Evolutionary conservation across 129 eudicot species (phyloP).

Genomic region (Glebionis coronaria): DNA sequence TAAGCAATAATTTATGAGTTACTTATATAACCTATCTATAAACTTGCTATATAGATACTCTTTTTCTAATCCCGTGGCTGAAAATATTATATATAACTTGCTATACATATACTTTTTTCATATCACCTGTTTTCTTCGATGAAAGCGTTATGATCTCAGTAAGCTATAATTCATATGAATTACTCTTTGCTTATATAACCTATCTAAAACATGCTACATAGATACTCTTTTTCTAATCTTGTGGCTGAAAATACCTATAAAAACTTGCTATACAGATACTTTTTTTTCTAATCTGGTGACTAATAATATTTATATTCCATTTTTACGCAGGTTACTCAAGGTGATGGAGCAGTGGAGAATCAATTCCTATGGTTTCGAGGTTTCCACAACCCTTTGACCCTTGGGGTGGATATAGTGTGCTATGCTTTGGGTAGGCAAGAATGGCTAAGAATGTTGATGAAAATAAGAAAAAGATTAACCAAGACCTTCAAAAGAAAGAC

Average conservation of each 20-base stretch:
- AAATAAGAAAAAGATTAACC: too few species aligned
- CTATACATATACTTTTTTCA: conserved; percentile 32
- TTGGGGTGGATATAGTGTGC: conserved; percentile 76
- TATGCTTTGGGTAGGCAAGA: conserved; percentile 96
- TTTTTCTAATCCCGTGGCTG: background rate
- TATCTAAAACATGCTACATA: too few species aligned
- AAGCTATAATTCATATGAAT: conserved; percentile 24
- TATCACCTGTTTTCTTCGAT: conserved; percentile 69
- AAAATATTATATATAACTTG: background rate
- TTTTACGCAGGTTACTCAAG: conserved; percentile 70
- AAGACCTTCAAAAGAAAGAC: too few species aligned
- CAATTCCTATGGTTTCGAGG: conserved; percentile 92
- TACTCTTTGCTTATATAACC: too few species aligned
- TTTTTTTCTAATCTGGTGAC: background rate
- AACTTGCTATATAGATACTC: too few species aligned
- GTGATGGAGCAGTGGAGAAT: conserved; percentile 86
- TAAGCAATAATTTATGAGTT: conserved; percentile 28
- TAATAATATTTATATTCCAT: background rate
- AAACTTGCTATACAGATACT: too few species aligned
- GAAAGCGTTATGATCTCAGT: conserved; percentile 92
- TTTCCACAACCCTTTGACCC: conserved; percentile 79
- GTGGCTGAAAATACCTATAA: background rate
- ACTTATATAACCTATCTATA: too few species aligned
- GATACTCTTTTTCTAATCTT: background rate
- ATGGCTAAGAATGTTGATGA: too few species aligned